Conservation (phyloP, 2,329 filamentous ascomycete species). For the Aspergillus uvarum region DNA sequence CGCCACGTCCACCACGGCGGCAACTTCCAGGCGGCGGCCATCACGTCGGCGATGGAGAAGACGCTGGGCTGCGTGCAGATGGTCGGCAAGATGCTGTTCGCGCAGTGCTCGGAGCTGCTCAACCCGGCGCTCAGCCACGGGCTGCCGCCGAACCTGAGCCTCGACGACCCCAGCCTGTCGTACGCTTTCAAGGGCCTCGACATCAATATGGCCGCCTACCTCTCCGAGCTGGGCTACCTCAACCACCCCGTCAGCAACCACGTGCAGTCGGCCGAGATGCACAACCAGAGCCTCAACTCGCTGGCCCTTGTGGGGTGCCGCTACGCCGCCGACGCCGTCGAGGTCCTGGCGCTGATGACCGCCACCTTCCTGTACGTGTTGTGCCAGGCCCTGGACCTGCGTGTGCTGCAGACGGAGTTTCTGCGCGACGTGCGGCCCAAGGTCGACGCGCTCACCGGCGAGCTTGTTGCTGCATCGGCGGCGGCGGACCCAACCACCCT, state of each 20-base stretch:
- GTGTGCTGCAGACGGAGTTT: constrained; percentile 31
- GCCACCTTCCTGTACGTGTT: constrained; percentile 56
- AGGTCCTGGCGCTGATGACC: constrained; percentile 57
- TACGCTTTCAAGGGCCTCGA: constrained; percentile 66
- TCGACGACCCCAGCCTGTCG: constrained; percentile 54
- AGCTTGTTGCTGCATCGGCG: background rate
- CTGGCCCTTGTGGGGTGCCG: constrained; percentile 61
- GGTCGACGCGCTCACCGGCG: constrained; percentile 9
- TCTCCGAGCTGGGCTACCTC: constrained; percentile 62
- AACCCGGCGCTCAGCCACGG: constrained; percentile 61
- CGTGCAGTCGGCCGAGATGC: constrained; percentile 66
- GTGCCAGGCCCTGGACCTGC: constrained; percentile 60
- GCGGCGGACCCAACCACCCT: background rate
- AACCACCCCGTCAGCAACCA: constrained; percentile 63
- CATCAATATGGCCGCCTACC: constrained; percentile 64
- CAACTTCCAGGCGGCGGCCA: constrained; percentile 65
- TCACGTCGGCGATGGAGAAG: constrained; percentile 68
- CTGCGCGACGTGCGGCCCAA: constrained; percentile 5
- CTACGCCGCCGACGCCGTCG: constrained; percentile 57
- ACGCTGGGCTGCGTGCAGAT: constrained; percentile 51
- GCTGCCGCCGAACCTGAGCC: constrained; percentile 61
- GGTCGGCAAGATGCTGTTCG: constrained; percentile 63
- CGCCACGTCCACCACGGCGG: constrained; percentile 58
- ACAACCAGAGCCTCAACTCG: constrained; percentile 67
- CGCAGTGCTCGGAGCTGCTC: constrained; percentile 63